Base-by-base conservation (phyloP, 179 eudicot genomes). In the Silene noctiflora region DNA sequence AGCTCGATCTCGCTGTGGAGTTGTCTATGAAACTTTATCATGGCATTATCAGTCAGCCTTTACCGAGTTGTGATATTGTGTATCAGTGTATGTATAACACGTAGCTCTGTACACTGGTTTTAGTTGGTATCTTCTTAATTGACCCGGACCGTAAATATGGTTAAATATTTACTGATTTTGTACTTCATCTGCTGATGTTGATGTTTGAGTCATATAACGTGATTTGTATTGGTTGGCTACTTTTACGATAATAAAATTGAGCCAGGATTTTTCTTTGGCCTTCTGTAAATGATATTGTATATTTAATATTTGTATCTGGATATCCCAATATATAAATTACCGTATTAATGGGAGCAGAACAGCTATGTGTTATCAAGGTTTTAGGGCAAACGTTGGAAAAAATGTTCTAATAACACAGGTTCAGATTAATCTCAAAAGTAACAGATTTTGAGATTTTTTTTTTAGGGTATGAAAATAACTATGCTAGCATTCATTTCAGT, bases 11-110 rank as follows among this genome's bases (percentile, higher is more conserved):
- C 13, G 48, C 25, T 51, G 25, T 11, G 31, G 63, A 20, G 46
- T 55, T 55, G 65, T 3, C 11, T 39, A 39, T 39, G 46, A 7
- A 39, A 39, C 46, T 7, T 7, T 6, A 7, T 7, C 9, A 7
- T 9, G 10, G 46, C 11, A 39, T 39, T 33, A 39, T 39, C 11
- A 6, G 46, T 39, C 11, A 39, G 33, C 20, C 27, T 39, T 63
- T 44, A 39, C 16, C 4, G 71, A 12, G 29, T 4, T 74, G 63
- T 67, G 35, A 20, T 25, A 19, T 0, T 58, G 69, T 56, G 20
- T 74, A 72, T 67, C 19, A 25, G 48, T 77, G 66, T 63, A 35
- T 73, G 72, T 77, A 64, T 70, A 53, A 74, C 71, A 61, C n/a
- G 19, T 67, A 64, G 76, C 46, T 6, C 5, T 71, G 31, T 44